These are phyloP conservation scores for Syzygium oleosum DNA, from an alignment of 345 rosid species.

Conservation along the genomic window DNA sequence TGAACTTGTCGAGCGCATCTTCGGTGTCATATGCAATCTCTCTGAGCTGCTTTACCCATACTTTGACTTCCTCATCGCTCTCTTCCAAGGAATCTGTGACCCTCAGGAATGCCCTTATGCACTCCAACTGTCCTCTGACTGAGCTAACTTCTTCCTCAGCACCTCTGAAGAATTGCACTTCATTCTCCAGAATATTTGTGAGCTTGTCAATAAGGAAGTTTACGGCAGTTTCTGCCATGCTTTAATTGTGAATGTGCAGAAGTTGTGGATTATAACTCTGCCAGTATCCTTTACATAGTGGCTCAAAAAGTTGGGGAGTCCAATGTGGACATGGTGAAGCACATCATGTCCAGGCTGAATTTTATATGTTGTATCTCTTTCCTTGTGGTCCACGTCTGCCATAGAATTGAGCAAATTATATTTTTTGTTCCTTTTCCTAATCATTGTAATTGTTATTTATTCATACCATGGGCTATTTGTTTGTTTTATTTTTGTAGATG, in stretches of 20 bases:
- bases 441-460: not conserved
- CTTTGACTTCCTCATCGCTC: slow-evolving; percentile 9
- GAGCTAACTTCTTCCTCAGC: not conserved
- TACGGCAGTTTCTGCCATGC: not conserved
- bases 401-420: not conserved
- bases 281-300: not conserved
- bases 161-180: not conserved
- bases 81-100: slow-evolving; percentile 15
- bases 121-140: slow-evolving; percentile 8
- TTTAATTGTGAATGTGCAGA: not conserved
- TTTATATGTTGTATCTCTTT: not conserved
- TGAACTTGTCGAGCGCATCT: slow-evolving; percentile 20
- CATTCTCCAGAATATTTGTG: not conserved
- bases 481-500: too few species aligned
- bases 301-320: not conserved
- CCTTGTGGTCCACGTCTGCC: not conserved
- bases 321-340: too few species aligned
- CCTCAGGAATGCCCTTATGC: slow-evolving; percentile 8
- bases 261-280: not conserved
- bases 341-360: not conserved
- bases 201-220: not conserved
- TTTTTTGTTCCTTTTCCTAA: not conserved
- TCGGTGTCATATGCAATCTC: slow-evolving; percentile 18
- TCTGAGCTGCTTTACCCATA: slow-evolving; percentile 22
- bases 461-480: not conserved